Base-by-base conservation (phyloP, 202 grass and related monocot species). In the Zoysia matrella region DNA sequence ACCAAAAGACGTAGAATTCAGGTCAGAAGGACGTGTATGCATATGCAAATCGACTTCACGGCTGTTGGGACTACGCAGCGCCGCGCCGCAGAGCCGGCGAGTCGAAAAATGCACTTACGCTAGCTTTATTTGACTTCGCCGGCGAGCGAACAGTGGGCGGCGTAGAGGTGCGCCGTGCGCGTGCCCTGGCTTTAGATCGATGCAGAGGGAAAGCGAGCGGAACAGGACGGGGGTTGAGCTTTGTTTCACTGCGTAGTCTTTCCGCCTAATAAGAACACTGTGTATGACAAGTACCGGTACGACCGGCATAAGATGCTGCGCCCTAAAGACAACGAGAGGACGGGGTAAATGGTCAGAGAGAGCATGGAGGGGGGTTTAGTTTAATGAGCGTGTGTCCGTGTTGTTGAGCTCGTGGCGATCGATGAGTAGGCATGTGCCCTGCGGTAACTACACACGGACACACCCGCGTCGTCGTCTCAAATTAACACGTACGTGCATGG, bases 71-170 rank as follows among this genome's bases (percentile, higher is more conserved):
- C 22, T 30, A 30, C 22, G 22, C 22, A 30, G 22, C 22, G 42
- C 79, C 51, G 83, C 70, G 63, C 73, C 45, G 22, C 71, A 61
- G 22, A 30, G 45, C 78, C 2, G 11, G 74, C 53, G 83, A 86
- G 69, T 68, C 47, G 88, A 90, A 90, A 86, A 86, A 79, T 79
- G 75, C 68, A 69, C 10, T 71, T 74, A 74, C 45, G 45, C 88
- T 86, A 30, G 22, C 22, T 30, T 86, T 82, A 81, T 80, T 81
- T 84, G 80, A 82, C 77, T 85, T 84, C 67, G 52, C 66, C 49
- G 51, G 47, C 14, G 15, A 39, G 43, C 22, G 72, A 81, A 44
- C 70, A 60, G 52, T 82, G 71, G 80, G 58, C 48, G 57, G 67
- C 22, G 69, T 30, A 30, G 22, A 30, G 22, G 60, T 60, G 65